Base-by-base conservation (phyloP, 2,329 filamentous ascomycete species). In the Fusarium redolens region DNA sequence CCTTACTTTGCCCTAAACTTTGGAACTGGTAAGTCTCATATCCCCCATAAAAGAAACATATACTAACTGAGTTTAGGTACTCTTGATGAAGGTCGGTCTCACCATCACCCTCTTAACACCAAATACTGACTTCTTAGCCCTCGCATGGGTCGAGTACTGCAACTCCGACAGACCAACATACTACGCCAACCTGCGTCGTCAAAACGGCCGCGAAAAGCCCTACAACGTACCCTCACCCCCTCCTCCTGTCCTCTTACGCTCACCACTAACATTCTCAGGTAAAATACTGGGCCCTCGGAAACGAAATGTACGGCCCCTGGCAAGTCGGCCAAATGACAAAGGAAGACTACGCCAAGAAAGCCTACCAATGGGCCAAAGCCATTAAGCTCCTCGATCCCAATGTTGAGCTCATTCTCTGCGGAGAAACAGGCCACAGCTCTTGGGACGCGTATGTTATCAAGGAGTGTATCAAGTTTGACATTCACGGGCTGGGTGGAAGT, bases 141-240 rank as follows among this genome's bases (percentile, higher is more conserved):
- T 96, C 37, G 92, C 87, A 15, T 96, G 93, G 93, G 85, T 96
- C 25, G 93, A 96, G 79, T 96, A 96, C 84, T 96, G 94, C 85
- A 96, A 96, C 83, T 91, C 90, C 5, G 89, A 87, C n/a, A 86
- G 87, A 61, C 88, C 95, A 81, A 95, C 92, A 14, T 88, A 96
- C 85, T 96, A 94, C 80, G 93, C 93, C 70, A 95, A 96, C 79
- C 85, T 95, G 55, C 90, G 94, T 37, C 88, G 93, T 17, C 87
- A 92, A 75, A 92, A 96, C 81, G 93, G 93, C 15, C 91, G 89
- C 37, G 86, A 91, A 62, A 89, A 94, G 82, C 94, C 93, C 8
- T 96, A 96, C 82, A 91, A 91, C 66, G 81, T 79, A 61, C 22
- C 65, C 57, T 7, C 5, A 4, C 14, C 15, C n/a, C 8, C 1